Percentiles rank a stretch among this genome's conserved stretches.
Evolutionary conservation across 2,329 filamentous ascomycete genomes (phyloP).

Genomic region (Trichoderma asperellum): DNA sequence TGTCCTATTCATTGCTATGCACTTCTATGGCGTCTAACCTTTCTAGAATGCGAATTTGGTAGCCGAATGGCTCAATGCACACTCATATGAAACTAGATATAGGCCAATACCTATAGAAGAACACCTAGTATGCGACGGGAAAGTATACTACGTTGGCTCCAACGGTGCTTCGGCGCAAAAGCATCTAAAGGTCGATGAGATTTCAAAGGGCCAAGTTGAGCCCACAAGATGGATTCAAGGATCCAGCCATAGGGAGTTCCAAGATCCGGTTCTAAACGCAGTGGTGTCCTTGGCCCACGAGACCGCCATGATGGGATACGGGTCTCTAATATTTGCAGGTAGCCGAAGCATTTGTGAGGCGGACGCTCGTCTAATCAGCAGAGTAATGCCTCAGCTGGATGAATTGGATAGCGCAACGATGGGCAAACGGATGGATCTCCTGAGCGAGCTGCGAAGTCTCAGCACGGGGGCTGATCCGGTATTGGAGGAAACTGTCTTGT

Average conservation of each 20-base stretch:
- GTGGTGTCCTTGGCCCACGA: conserved; percentile 72
- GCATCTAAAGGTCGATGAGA: conserved; percentile 49
- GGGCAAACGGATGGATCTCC: conserved; percentile 64
- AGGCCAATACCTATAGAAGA: conserved; percentile 77
- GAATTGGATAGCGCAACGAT: conserved; percentile 53
- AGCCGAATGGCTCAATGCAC: conserved; percentile 70
- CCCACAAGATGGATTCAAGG: conserved; percentile 55
- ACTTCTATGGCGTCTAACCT: background rate
- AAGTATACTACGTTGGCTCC: conserved; percentile 63
- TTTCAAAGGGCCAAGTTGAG: conserved; percentile 43
- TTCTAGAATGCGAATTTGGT: conserved; percentile 69
- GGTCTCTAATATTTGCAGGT: conserved; percentile 73
- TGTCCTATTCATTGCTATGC: conserved; percentile 33
- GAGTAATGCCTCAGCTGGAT: conserved; percentile 60
- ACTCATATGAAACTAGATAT: conserved; percentile 74
- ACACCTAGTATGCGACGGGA: conserved; percentile 71
- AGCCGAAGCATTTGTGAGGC: conserved; percentile 70
- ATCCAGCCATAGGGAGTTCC: conserved; percentile 64
- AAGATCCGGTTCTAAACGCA: conserved; percentile 68
- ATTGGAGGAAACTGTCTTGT: conserved; percentile 65
- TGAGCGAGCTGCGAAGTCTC: conserved; percentile 68
- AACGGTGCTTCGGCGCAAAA: conserved; percentile 62
- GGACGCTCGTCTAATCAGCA: conserved; percentile 69
- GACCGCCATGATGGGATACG: conserved; percentile 69
- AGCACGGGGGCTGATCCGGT: conserved; percentile 67